Conservation (phyloP, 139 green algal genomes). For the Picocystis salinarum region DNA sequence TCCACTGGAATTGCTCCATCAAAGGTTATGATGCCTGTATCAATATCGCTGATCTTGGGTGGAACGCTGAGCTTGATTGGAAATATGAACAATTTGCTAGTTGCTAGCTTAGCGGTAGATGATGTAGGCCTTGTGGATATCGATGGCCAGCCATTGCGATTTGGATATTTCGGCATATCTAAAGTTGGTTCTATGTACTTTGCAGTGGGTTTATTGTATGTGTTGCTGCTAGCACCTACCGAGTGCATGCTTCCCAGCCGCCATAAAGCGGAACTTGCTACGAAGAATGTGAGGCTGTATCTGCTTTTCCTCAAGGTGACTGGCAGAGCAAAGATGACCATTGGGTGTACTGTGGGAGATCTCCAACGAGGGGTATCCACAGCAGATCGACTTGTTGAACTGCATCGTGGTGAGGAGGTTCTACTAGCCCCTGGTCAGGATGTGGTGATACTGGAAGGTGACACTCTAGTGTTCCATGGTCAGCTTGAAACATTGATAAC, state of each 20-base stretch:
- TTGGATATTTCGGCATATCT: too few relatives aligned
- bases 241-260: too few relatives aligned
- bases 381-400: constrained; percentile 7
- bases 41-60: constrained; percentile 45
- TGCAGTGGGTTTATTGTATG: too few relatives aligned
- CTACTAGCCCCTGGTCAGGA: constrained; percentile 18
- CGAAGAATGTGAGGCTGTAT: too few relatives aligned
- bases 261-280: too few relatives aligned
- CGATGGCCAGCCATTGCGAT: too few relatives aligned
- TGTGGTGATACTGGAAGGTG: constrained; percentile 12
- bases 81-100: constrained; percentile 59
- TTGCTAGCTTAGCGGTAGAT: constrained; percentile 29
- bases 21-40: constrained; percentile 52
- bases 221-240: too few relatives aligned
- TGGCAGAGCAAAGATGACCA: too few relatives aligned
- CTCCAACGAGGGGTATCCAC: constrained; percentile 12
- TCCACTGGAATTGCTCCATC: too few relatives aligned
- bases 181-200: too few relatives aligned
- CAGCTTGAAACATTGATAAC: constrained; percentile 9
- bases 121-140: too few relatives aligned
- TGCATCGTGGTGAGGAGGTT: constrained; percentile 6
- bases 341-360: constrained; percentile 13
- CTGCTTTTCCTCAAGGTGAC: too few relatives aligned
- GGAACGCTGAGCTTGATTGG: constrained; percentile 61
- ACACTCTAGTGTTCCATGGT: constrained; percentile 20